Evolutionary conservation across 352 stramenopile genomes (phyloP).

Genomic region (Pseudoperonospora humuli): DNA sequence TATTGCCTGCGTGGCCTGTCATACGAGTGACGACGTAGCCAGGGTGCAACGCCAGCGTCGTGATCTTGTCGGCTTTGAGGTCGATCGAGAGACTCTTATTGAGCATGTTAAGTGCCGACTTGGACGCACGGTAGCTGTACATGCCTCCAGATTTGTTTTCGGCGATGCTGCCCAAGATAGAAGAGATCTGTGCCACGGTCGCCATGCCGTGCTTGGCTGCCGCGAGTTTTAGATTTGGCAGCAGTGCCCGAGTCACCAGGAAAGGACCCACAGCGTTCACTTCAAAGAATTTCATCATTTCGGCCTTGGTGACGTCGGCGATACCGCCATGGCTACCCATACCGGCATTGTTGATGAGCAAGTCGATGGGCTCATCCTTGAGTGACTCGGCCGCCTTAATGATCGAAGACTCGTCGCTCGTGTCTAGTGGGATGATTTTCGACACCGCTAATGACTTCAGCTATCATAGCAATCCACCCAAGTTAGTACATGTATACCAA

Average conservation of each 20-base stretch:
- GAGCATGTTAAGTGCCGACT: constrained; percentile 76
- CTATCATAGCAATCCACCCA: no score
- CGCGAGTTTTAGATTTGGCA: constrained; percentile 43
- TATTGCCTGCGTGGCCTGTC: no score
- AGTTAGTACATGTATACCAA: no score
- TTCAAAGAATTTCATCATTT: constrained; percentile 59
- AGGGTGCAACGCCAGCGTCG: constrained; percentile 47
- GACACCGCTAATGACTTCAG: constrained; percentile 26
- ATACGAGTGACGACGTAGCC: constrained; percentile 62
- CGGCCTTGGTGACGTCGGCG: constrained; percentile 36
- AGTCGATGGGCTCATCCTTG: constrained; percentile 34
- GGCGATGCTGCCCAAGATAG: constrained; percentile 52
- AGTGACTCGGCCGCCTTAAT: constrained; percentile 28
- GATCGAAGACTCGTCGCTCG: constrained; percentile 45
- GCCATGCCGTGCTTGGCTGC: constrained; percentile 25
- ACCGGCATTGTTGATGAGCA: constrained; percentile 75
- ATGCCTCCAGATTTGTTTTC: constrained; percentile 46
- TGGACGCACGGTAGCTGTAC: constrained; percentile 77
- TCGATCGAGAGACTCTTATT: constrained; percentile 48
- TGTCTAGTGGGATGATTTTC: constrained; percentile 51
- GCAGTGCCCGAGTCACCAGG: constrained; percentile 46
- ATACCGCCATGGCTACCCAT: constrained; percentile 26
- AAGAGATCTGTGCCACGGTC: constrained; percentile 54
- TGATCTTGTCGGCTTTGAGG: constrained; percentile 45
- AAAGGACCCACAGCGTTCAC: constrained; percentile 68